Base-by-base conservation (phyloP, 2,329 filamentous ascomycete genomes). In the Epichloe gansuensis region DNA sequence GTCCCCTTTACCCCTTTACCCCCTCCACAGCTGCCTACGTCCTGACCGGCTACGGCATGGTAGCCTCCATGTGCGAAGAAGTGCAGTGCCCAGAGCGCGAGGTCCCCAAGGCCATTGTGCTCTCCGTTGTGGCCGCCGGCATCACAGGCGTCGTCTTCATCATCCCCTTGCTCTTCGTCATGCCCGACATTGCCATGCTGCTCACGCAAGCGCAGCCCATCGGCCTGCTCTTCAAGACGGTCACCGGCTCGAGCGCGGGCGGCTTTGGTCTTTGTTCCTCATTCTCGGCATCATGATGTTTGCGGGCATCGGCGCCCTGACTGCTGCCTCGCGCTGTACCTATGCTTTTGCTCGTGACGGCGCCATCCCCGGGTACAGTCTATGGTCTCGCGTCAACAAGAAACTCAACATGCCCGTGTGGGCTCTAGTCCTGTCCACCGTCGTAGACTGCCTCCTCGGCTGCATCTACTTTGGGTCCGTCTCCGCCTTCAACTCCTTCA, bases 401-500 rank as follows among this genome's bases (percentile, higher is more conserved):
- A 72, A 70, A 3, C 75, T 88, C 49, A 81, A 84, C 53, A 81
- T 91, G 52, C 87, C 88, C 0, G 70, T 91, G 1, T 81, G 75
- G 72, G 85, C 82, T 1, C 74, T 91, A 6, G 70, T 82, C 3
- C 73, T 91, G 2, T 88, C 85, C 0, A 83, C 85, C 0, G 62
- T 74, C 0, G 79, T 91, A 44, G 82, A 86, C 65, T 85, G 81
- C 58, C 69, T 90, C 11, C 75, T 91, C 0, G 86, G 86, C 0
- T 75, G 87, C 58, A 89, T 91, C 66, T 91, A 88, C 70, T 88
- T 91, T 57, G 87, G 87, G 9, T 86, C 82, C 1, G 78, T 80
- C 0, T 84, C 85, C 0, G 87, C 87, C 0, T 91, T 91, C 71
- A 86, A 85, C 72, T 83, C 81, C 9, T 90, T 91, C 67, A 90